These are phyloP conservation scores for Nemania diffusa DNA, from an alignment of 2,329 filamentous ascomycete species.

Conservation along the genomic window DNA sequence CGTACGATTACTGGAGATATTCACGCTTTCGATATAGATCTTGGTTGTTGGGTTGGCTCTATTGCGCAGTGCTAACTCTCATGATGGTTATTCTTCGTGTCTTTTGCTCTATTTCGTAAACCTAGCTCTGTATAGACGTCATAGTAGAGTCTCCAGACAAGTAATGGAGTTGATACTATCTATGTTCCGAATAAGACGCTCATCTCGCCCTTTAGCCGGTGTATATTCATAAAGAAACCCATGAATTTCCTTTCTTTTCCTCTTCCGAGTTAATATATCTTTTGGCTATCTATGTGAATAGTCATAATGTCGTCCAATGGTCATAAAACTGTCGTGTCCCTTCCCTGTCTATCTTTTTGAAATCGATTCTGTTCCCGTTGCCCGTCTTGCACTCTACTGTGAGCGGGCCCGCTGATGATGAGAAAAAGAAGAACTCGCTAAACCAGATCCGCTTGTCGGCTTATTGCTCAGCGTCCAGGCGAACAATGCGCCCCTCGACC, in stretches of 20 bases:
- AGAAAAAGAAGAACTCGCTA: background rate
- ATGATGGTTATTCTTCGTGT: too few relatives aligned
- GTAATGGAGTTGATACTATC: too few relatives aligned
- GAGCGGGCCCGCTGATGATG: background rate
- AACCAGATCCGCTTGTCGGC: background rate
- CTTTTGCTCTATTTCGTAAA: too few relatives aligned
- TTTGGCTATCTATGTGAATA: background rate
- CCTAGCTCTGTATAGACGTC: background rate
- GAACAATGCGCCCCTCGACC: constrained; percentile 77
- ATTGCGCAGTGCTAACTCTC: too few relatives aligned
- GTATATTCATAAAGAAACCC: too few relatives aligned
- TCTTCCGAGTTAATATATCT: too few relatives aligned
- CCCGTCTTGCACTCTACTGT: background rate
- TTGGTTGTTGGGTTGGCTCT: background rate
- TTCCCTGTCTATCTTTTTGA: background rate
- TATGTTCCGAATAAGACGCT: too few relatives aligned
- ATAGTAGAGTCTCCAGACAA: too few relatives aligned
- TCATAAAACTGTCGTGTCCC: background rate
- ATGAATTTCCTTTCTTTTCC: too few relatives aligned
- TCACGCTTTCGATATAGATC: background rate
- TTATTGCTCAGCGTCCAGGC: constrained; percentile 40
- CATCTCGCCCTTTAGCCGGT: too few relatives aligned
- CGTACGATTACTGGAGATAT: background rate
- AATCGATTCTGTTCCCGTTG: too few relatives aligned
- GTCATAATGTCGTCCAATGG: background rate